Base-by-base conservation (phyloP, 805 yeast species). In the Spathaspora gorwiae region DNA sequence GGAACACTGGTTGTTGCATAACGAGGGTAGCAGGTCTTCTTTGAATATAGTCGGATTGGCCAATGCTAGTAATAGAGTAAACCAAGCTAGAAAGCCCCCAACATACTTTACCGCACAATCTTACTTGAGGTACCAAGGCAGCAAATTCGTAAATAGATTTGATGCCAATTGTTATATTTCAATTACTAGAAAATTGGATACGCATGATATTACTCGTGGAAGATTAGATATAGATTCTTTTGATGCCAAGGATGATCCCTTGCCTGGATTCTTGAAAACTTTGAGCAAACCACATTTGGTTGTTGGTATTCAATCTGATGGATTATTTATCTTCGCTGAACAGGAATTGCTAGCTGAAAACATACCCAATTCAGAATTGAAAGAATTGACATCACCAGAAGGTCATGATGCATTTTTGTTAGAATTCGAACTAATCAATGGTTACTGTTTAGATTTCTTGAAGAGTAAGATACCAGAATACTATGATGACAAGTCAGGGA, bases 131-230 rank as follows among this genome's bases (percentile, higher is more conserved):
- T 94, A 94, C 64, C 99, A 94, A 64, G 98, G 96, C 11, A 80
- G 83, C 44, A 94, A 94, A 63, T 94, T 94, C 61, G 82, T 90
- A 39, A 74, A 79, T 37, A 73, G 99, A 55, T 94, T 92, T 57
- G 99, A 94, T 64, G 97, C 99, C 26, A 94, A 94, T 61, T 94
- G 98, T 67, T 94, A 94, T 65, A 90, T 94, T 44, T 81, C 97
- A 26, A 88, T 94, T 46, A 87, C 97, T 0, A 76, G 98, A 57
- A 94, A 94, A 64, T 69, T 94, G 31, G 99, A 94, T 57, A 90
- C 99, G 0, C 98, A 94, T 61, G 99, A 94, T 62, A 80, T 94
- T 40, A 81, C 95, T 0, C 76, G 99, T 47, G 94, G 84, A 45
- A 75, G 92, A 47, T 9, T 29, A 29, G 32, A 11, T 29, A 66